Evolutionary conservation across 352 stramenopile species (phyloP), one percentile per base, ranked within the genome.

Genomic region (Hyaloperonospora brassicae): DNA sequence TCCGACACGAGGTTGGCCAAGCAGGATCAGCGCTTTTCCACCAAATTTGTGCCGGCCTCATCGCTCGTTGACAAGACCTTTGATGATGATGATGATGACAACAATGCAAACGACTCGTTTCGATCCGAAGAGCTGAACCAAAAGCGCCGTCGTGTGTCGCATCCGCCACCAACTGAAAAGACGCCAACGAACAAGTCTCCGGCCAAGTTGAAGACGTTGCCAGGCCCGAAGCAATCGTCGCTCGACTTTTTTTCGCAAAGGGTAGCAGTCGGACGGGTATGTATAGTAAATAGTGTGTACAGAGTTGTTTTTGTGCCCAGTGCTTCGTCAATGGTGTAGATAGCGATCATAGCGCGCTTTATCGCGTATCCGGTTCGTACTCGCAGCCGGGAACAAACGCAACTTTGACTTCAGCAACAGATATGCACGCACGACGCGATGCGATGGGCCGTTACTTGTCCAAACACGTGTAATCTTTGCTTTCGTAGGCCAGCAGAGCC

Each of bases 181-280:
- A 24, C 50, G 17, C 22, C 48, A 0, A 56, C 46, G 12, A 4
- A 23, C 17, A 70, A 63, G 12, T 39, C 47, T 24, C 39, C 38
- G n/a, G 12, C 47, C 55, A 67, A 68, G 42, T 57, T 57, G 47
- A 71, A 70, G 27, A 34, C 8, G 58, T 47, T 44, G 25, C 38
- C 21, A 3, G 52, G 65, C 22, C 58, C 68, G 64, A 72, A 72
- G 56, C 70, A 77, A 48, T 74, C 60, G 10, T 77, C 74, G 2
- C 41, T 85, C 27, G 62, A 79, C 57, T 42, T 77, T 68, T 79
- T 69, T 66, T 64, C 41, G 71, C 24, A 74, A 67, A 48, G 34
- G 51, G 34, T 62, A 1, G 5, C 10, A 17, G 17, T 17, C 17
- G 17, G 17, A 17, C 17, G 17, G 17, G 17, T 17, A 17, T 17